Evolutionary conservation across 2,329 filamentous ascomycete genomes (phyloP).

Genomic region (Aureobasidium namibiae): DNA sequence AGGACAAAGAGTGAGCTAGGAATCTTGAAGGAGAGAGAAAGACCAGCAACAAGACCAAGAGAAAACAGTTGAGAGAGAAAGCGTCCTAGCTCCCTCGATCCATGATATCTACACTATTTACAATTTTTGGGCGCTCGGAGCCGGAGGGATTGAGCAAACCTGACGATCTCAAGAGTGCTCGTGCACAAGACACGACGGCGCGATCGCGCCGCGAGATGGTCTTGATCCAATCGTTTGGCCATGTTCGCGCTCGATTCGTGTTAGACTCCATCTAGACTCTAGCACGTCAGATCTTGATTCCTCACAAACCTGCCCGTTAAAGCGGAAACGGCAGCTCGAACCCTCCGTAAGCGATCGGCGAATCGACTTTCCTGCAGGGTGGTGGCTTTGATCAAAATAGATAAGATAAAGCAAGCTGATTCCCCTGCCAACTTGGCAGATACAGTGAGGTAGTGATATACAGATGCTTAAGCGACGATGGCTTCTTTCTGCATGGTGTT

Average conservation of each 20-base stretch:
- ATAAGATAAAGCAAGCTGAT: neutral
- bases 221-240: slow-evolving; percentile 3
- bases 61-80: slow-evolving; percentile 9
- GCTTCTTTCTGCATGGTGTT: too few relatives aligned
- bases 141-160: neutral
- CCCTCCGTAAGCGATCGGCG: neutral
- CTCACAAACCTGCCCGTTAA: neutral
- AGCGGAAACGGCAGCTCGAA: slow-evolving; percentile 5
- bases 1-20: neutral
- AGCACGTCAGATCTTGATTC: slow-evolving; percentile 7
- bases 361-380: neutral
- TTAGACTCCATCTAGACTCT: slow-evolving; percentile 9
- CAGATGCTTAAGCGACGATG: too few relatives aligned
- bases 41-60: neutral
- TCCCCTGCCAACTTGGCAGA: neutral
- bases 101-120: slow-evolving; percentile 12
- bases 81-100: slow-evolving; percentile 2
- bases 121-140: slow-evolving; percentile 6
- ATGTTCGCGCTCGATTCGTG: slow-evolving; percentile 11
- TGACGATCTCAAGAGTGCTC: neutral
- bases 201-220: slow-evolving; percentile 9
- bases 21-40: neutral
- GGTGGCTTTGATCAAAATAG: neutral
- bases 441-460: neutral
- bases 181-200: neutral